A percentile compares a stretch with the other conserved stretches of the same genome.
Evolutionary conservation across 306 rosid species (phyloP).

Genomic region (Castanea mollissima): DNA sequence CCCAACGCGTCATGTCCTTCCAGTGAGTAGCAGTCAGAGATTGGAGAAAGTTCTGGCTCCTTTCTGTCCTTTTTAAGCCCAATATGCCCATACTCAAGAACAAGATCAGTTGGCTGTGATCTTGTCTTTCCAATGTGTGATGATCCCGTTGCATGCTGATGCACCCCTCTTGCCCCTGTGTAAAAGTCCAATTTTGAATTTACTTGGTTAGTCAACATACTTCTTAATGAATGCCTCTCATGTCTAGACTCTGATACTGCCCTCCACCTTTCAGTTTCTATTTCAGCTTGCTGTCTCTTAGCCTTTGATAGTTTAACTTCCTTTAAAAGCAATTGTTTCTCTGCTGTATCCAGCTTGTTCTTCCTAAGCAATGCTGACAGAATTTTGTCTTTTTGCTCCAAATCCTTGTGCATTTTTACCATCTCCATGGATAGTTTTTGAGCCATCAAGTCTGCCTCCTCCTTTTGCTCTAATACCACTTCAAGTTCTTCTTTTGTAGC

Average conservation of each 20-base stretch:
- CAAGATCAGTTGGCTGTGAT: conserved; percentile 26
- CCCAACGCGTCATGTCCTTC: conserved; percentile 53
- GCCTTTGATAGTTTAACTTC: conserved; percentile 80
- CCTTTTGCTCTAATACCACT: conserved; percentile 61
- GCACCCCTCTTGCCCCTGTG: conserved; percentile 41
- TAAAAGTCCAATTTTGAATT: conserved; percentile 57
- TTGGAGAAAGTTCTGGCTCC: conserved; percentile 44
- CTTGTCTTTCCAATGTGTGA: conserved; percentile 36
- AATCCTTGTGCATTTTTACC: conserved; percentile 70
- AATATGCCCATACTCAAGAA: conserved; percentile 25
- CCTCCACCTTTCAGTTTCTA: conserved; percentile 76
- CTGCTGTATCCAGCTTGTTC: conserved; percentile 71
- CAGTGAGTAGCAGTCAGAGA: conserved; percentile 40
- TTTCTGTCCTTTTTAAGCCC: conserved; percentile 17
- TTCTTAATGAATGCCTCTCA: conserved; percentile 73
- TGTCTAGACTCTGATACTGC: conserved; percentile 77
- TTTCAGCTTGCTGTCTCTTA: conserved; percentile 89
- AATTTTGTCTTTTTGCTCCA: conserved; percentile 91
- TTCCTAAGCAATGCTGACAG: conserved; percentile 92
- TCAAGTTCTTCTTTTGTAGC: conserved; percentile 63
- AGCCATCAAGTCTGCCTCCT: conserved; percentile 73
- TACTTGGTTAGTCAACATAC: conserved; percentile 57
- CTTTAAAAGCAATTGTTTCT: conserved; percentile 81
- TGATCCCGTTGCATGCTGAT: conserved; percentile 44
- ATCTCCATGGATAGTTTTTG: conserved; percentile 71